Conservation (phyloP, 257 asterid species). For the Nicotiana obtusifolia region DNA sequence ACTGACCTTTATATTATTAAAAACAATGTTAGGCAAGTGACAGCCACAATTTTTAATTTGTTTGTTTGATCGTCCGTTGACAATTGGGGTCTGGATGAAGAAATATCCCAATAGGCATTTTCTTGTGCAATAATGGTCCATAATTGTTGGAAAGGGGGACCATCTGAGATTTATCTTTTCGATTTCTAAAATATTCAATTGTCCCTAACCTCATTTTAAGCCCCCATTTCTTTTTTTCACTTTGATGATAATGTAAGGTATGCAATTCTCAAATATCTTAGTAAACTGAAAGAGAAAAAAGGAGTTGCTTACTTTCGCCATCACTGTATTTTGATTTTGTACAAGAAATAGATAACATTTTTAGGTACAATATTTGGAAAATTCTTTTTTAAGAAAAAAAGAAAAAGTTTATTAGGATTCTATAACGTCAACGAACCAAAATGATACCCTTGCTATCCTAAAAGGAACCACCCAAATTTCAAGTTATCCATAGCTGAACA, state of each 20-base stretch:
- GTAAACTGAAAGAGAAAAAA: background rate
- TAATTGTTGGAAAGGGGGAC: background rate
- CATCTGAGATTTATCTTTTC: background rate
- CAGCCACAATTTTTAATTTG: background rate
- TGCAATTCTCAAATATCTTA: background rate
- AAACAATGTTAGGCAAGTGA: background rate
- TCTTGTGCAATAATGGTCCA: constrained; percentile 1
- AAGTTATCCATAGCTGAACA: constrained; percentile 18
- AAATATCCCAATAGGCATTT: background rate
- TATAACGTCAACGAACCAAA: no score
- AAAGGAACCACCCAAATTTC: constrained; percentile 16
- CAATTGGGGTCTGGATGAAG: background rate
- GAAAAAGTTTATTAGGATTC: no score
- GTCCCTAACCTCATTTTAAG: background rate
- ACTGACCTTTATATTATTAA: background rate
- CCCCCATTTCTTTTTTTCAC: background rate
- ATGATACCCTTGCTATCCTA: no score
- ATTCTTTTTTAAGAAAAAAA: background rate
- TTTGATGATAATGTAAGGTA: background rate
- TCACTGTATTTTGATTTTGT: background rate
- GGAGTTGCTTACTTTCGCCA: background rate
- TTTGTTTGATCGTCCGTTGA: background rate
- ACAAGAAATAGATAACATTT: background rate
- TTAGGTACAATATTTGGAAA: background rate
- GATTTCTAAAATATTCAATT: background rate